Evolutionary conservation across 345 rosid species (phyloP), one percentile per base, ranked within the genome.

Genomic region (Psidium friedrichsthalianum): DNA sequence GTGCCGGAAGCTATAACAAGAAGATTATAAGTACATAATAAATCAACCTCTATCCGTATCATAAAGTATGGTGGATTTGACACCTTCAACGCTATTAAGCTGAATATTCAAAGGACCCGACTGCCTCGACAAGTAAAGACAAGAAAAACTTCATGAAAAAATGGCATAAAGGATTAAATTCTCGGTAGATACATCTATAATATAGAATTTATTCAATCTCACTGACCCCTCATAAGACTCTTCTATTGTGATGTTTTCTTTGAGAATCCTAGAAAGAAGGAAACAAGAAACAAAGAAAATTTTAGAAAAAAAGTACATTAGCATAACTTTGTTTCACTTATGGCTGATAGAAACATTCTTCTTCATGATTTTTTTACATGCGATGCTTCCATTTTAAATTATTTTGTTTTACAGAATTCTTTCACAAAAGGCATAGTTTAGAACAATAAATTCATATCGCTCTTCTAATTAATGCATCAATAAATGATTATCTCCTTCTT

Each of bases 1-100:
- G 83, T 56, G 93, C 88, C 74, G 95, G 85, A 58, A 88, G 90
- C 95, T 92, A 82, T 20, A 83, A 52, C 78, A 69, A 69, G 47
- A 69, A 69, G 78, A 32, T 32, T 16, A 32, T 69, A 69, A 32
- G 78, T 69, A 32, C 36, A 32, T 69, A 16, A 32, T 18, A 69
- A 69, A 10, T 18, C 78, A 1, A 69, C 47, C 78, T 8, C 12
- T 16, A 69, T 69, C 24, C 4, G 44, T 32, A 69, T 69, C 78
- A 32, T 64, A 32, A 64, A 69, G 44, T 44, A 69, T 32, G 78
- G 44, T 64, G 24, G 78, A 64, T 18, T 32, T 44, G 10, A 32
- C 78, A 16, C 3, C 44, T 16, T 36, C 78, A 32, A 32, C 5
- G 47, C 78, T 69, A 69, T 69, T 32, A 69, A 69, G 47, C 78